Percentiles rank a stretch among this genome's conserved stretches.
Evolutionary conservation across 78 protist species (phyloP).

Genomic region (Guillardia theta): DNA sequence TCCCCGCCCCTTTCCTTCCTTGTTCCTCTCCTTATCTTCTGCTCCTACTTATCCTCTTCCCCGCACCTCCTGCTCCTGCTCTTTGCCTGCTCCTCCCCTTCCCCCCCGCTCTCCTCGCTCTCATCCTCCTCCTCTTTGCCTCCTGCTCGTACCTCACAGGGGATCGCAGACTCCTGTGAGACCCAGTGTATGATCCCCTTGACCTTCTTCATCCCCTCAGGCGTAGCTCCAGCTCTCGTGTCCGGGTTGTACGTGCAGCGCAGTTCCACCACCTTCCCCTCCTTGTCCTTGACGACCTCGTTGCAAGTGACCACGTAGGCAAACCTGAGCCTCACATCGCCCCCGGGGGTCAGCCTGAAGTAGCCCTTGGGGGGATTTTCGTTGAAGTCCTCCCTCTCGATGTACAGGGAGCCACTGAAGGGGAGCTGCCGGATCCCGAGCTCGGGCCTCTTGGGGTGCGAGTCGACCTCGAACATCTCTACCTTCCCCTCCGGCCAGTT

Average conservation of each 20-base stretch:
- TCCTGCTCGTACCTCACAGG: not conserved
- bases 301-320: constrained; percentile 28
- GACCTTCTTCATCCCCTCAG: not conserved
- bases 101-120: no score
- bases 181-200: constrained; percentile 50
- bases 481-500: constrained; percentile 51
- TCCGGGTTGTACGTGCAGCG: constrained; percentile 1
- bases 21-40: no score
- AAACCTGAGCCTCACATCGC: constrained; percentile 28
- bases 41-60: no score
- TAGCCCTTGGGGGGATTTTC: not conserved
- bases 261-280: not conserved
- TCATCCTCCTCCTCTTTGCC: no score
- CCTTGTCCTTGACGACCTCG: constrained; percentile 1
- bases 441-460: constrained; percentile 39
- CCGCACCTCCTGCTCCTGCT: no score
- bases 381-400: constrained; percentile 60
- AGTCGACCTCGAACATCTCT: not conserved
- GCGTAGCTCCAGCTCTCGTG: not conserved
- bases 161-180: not conserved
- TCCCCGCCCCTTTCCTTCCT: no score
- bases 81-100: no score
- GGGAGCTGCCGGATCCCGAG: constrained; percentile 13
- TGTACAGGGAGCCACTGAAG: constrained; percentile 37
- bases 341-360: constrained; percentile 49